These are phyloP conservation scores for Candida vaughaniae DNA, from an alignment of 805 yeast genomes.

Conservation along the genomic window DNA sequence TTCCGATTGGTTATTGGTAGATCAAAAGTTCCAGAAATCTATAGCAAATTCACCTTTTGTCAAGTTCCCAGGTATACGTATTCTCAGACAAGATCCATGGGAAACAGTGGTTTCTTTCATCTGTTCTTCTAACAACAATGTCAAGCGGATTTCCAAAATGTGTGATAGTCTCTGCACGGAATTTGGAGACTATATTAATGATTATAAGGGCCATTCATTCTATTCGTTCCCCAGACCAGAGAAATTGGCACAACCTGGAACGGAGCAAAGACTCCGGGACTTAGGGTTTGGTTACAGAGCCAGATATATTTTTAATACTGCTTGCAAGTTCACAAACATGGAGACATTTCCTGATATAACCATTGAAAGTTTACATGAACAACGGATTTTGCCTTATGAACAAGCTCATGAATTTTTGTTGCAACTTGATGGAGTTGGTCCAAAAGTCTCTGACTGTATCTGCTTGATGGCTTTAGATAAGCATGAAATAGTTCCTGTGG, in stretches of 20 bases:
- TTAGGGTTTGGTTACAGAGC: conserved; percentile 90
- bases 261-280: conserved; percentile 43
- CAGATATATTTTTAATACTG: conserved; percentile 78
- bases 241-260: conserved; percentile 36
- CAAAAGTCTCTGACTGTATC: conserved; percentile 97
- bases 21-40: conserved; percentile 43
- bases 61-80: conserved; percentile 68
- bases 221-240: conserved; percentile 75
- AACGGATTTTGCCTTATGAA: conserved; percentile 48
- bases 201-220: conserved; percentile 53
- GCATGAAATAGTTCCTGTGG: conserved; percentile 89
- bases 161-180: conserved; percentile 72
- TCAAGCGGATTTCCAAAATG: conserved; percentile 90
- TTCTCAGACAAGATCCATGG: conserved; percentile 95
- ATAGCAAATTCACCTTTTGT: conserved; percentile 32
- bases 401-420: conserved; percentile 60
- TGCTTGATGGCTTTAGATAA: conserved; percentile 87
- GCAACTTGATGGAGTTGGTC: conserved; percentile 86
- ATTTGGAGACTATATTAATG: conserved; percentile 62
- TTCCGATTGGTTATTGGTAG: conserved; percentile 58
- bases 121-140: conserved; percentile 94
- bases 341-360: conserved; percentile 34
- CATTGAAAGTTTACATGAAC: conserved; percentile 34
- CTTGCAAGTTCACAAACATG: conserved; percentile 48
- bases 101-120: conserved; percentile 88